Conservation (phyloP, 176 grass and related monocot genomes). For the Lolium rigidum region DNA sequence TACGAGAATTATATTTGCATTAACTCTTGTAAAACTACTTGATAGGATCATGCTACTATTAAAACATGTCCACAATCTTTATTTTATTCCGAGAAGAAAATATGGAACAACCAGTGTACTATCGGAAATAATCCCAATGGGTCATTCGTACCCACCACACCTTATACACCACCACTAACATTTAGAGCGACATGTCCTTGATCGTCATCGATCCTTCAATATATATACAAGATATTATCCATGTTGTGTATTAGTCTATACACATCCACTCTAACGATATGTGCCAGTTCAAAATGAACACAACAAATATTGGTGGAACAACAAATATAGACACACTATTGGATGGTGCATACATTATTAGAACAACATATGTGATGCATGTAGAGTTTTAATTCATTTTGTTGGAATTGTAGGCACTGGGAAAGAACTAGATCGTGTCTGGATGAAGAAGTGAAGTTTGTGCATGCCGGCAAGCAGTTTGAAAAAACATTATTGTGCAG, state of each 20-base stretch:
- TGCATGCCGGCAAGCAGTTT: not conserved
- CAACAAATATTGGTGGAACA: no score
- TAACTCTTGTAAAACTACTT: not conserved
- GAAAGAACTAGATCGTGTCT: not conserved
- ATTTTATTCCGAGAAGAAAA: not conserved
- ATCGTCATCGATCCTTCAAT: not conserved
- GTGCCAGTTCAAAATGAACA: no score
- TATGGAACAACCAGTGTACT: no score
- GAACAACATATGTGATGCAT: not conserved
- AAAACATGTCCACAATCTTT: not conserved
- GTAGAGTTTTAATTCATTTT: not conserved
- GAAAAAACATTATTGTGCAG: not conserved
- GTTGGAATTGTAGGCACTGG: not conserved
- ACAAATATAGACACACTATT: no score
- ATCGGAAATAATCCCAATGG: no score
- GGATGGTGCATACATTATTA: not conserved
- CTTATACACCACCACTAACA: not conserved
- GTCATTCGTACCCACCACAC: no score
- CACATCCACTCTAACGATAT: no score
- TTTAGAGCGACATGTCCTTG: not conserved
- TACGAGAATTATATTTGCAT: not conserved
- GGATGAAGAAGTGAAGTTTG: not conserved
- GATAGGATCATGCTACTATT: not conserved
- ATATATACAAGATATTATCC: not conserved
- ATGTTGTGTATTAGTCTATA: no score